phyloP scores from a whole-genome alignment of 2,329 filamentous ascomycete genomes.

The Magnaporthiopsis rhizophila region DNA sequence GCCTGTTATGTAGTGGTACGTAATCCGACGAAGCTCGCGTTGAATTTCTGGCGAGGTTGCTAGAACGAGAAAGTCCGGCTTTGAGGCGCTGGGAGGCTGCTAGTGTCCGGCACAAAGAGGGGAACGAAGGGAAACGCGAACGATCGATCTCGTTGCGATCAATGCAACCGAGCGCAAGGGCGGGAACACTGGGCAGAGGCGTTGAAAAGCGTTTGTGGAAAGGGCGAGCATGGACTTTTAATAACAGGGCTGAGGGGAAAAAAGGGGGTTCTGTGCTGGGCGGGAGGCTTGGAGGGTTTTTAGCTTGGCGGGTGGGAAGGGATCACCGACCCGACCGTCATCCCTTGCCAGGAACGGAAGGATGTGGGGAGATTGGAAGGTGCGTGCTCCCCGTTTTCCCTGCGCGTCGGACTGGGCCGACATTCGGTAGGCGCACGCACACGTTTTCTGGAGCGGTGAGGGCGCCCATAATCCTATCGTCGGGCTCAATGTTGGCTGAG shows the following conservation, averaged over 20 bases:
- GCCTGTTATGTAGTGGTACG: too few relatives aligned
- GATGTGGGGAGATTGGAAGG: neutral
- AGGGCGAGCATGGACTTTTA: neutral
- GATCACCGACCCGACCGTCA: neutral
- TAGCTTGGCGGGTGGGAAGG: neutral
- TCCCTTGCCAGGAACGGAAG: neutral
- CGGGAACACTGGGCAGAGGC: neutral
- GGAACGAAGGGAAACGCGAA: neutral
- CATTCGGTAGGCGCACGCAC: neutral
- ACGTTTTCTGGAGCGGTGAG: neutral
- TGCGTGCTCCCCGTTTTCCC: neutral
- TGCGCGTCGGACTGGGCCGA: neutral
- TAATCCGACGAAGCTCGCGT: neutral
- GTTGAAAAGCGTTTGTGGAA: neutral
- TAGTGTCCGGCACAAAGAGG: neutral
- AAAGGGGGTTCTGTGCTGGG: neutral
- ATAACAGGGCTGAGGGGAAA: neutral
- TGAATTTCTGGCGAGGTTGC: neutral
- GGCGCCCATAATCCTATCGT: too few relatives aligned
- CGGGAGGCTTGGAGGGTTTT: neutral
- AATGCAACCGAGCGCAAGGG: neutral
- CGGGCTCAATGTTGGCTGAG: neutral
- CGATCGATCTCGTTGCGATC: neutral
- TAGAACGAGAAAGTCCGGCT: neutral
- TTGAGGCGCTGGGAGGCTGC: neutral